A percentile compares a stretch with the other conserved stretches of the same genome.
Conservation (phyloP, 306 rosid species). For the Medicago lupulina region DNA sequence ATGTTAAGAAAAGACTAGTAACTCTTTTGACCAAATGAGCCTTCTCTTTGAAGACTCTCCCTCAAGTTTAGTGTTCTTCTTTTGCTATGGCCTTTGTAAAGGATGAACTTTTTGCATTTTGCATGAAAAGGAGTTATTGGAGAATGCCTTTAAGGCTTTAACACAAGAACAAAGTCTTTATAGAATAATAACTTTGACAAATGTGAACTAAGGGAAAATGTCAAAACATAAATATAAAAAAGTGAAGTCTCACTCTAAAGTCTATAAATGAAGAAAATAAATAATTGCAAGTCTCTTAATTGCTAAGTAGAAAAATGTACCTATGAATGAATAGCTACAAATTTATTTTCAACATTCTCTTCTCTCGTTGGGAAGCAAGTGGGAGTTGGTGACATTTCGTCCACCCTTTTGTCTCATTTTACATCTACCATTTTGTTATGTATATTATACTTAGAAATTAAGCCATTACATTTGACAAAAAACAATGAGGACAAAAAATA, state of each 20-base stretch:
- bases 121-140: constrained; percentile 62
- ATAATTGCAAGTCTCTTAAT: constrained; percentile 35
- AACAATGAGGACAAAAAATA: constrained; percentile 32
- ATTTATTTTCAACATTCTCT: constrained; percentile 62
- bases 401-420: constrained; percentile 66
- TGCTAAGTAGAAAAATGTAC: constrained; percentile 27
- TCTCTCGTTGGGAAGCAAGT: constrained; percentile 75
- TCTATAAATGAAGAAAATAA: constrained; percentile 53
- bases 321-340: constrained; percentile 18
- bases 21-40: constrained; percentile 57
- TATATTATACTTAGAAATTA: constrained; percentile 37
- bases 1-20: constrained; percentile 44
- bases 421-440: constrained; percentile 17
- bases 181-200: constrained; percentile 43
- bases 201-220: constrained; percentile 60
- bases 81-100: constrained; percentile 49
- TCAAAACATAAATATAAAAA: constrained; percentile 58
- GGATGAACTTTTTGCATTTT: constrained; percentile 49
- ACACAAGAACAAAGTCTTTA: constrained; percentile 51
- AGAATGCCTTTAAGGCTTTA: constrained; percentile 50
- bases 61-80: constrained; percentile 33
- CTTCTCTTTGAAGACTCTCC: constrained; percentile 51
- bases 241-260: constrained; percentile 54
- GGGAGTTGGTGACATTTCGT: constrained; percentile 62
- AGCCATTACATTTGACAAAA: constrained; percentile 36